Conservation (phyloP, 1,139 yeast genomes). For the Suhomyces taliae region DNA sequence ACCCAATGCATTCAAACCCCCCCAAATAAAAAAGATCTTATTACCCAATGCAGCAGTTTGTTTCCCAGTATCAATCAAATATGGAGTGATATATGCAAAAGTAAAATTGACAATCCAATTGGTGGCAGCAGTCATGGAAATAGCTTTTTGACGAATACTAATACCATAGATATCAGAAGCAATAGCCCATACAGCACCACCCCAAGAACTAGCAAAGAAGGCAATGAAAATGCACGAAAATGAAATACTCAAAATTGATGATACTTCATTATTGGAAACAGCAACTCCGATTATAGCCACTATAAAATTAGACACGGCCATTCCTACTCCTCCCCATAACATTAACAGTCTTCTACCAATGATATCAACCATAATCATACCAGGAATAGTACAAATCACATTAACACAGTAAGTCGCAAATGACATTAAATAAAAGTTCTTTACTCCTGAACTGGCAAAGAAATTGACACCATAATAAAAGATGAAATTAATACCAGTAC, state of each 20-base stretch:
- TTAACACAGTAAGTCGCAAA: conserved; percentile 72
- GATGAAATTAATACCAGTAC: conserved; percentile 76
- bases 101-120: conserved; percentile 79
- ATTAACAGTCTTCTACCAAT: conserved; percentile 66
- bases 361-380: conserved; percentile 64
- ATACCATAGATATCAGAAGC: conserved; percentile 74
- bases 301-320: conserved; percentile 61
- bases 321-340: conserved; percentile 62
- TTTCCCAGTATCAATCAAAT: conserved; percentile 59
- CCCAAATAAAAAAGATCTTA: conserved; percentile 76
- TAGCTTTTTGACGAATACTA: conserved; percentile 72
- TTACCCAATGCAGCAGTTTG: conserved; percentile 66
- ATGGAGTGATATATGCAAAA: conserved; percentile 71
- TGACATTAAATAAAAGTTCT: conserved; percentile 63
- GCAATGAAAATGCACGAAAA: conserved; percentile 72
- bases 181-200: conserved; percentile 77
- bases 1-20: conserved; percentile 58
- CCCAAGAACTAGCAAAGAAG: conserved; percentile 78
- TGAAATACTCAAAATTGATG: conserved; percentile 41
- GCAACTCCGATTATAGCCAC: conserved; percentile 68
- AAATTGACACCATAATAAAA: conserved; percentile 79
- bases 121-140: conserved; percentile 69
- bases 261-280: conserved; percentile 37
- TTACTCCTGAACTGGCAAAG: conserved; percentile 61
- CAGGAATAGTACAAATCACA: conserved; percentile 68